These are phyloP conservation scores for Trichaptum fuscoviolaceum DNA, from an alignment of 768 basidiomycete genomes.

Conservation along the genomic window DNA sequence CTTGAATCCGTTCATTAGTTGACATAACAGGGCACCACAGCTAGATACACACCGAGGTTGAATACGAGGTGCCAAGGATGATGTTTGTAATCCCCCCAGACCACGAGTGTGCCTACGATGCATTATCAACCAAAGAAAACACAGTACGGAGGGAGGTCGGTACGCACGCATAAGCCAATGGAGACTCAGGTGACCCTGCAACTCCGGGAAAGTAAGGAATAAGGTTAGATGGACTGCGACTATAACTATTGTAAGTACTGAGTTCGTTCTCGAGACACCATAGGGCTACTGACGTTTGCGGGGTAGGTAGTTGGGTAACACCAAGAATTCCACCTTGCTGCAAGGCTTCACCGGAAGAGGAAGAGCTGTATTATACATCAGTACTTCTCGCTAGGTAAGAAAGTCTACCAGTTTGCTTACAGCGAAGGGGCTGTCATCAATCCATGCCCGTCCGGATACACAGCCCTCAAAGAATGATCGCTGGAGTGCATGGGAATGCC, in stretches of 20 bases:
- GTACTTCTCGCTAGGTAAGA: not conserved
- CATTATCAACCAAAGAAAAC: not conserved
- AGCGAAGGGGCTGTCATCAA: not conserved
- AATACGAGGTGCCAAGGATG: not conserved
- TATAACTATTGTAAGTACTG: not conserved
- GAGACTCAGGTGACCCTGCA: not conserved
- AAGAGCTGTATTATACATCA: not conserved
- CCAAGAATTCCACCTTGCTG: not conserved
- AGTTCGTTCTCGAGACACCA: not conserved
- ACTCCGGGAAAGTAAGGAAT: slow-evolving; percentile 4
- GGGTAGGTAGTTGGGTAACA: not conserved
- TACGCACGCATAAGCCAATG: not conserved
- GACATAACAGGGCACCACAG: not conserved
- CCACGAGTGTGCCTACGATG: not conserved
- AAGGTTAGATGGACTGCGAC: slow-evolving; percentile 1
- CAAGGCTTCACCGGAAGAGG: not conserved
- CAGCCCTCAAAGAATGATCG: not conserved
- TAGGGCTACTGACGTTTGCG: not conserved
- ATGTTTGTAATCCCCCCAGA: not conserved
- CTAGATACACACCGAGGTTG: not conserved
- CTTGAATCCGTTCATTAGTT: not conserved
- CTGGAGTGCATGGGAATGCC: not conserved
- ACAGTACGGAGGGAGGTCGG: not conserved
- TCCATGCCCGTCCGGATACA: not conserved
- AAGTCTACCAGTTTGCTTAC: not conserved